Evolutionary conservation across 768 basidiomycete genomes (phyloP), one percentile per base, ranked within the genome.

Genomic region (Podaxis sp.): DNA sequence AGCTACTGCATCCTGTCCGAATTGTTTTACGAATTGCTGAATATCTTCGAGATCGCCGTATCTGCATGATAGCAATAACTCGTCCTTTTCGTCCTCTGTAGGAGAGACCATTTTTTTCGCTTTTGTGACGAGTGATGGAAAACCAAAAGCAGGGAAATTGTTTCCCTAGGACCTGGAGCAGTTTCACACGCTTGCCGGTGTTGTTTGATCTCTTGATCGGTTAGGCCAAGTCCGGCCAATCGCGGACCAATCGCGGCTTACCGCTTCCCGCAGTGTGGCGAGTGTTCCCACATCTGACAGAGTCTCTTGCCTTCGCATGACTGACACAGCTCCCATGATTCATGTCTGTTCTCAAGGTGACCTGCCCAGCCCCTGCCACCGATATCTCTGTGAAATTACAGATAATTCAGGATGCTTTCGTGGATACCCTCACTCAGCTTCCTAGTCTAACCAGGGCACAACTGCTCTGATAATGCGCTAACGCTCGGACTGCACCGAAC

Each of bases 21-120:
- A 89, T 40, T 78, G 76, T 22, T 80, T 73, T 28, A 91, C 76
- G 66, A 91, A 96, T 2, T 77, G 76, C 51, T 87, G 80, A 42
- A 94, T 80, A 67, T 95, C 92, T 52, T 90, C 85, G 60, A 93
- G 75, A 66, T 96, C 95, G 44, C 95, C 95, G 73, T 94, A 96
- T 72, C 95, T 85, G 72, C 90, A 90, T 22, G 90, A 82, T 4
- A 96, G 86, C 12, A 98, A 78, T 54, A 96, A 72, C 2, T 96
- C 92, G 48, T 92, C 86, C 36, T 75, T 76, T 24, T 90, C 84
- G 54, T 88, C 86, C 52, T 77, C 74, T 39, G 80, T 76, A 54
- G 76, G 77, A 58, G 70, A 65, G 38, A 42, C 52, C 66, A 64
- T 64, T 30, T 11, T 24, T 65, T 61, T 57, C 52, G 70, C 38